Evolutionary conservation across 2,329 filamentous ascomycete genomes (phyloP).

Genomic region (Xylariaceae sp.): DNA sequence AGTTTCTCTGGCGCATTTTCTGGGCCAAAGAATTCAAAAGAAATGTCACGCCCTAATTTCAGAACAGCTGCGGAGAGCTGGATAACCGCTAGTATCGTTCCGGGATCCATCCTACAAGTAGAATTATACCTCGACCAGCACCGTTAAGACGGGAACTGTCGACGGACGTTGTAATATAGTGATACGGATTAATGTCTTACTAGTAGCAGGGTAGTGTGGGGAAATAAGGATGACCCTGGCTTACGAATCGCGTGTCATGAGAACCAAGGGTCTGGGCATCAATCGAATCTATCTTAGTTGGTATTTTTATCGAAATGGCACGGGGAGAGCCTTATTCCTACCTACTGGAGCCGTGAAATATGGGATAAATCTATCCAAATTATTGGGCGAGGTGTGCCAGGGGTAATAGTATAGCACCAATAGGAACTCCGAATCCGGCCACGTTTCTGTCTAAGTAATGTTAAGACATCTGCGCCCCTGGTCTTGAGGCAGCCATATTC

Average conservation of each 20-base stretch:
- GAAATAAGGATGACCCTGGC: conserved; percentile 2
- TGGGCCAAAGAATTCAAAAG: conserved; percentile 29
- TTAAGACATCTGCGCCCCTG: neutral
- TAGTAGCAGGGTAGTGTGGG: conserved; percentile 7
- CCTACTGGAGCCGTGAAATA: too few species aligned
- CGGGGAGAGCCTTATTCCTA: too few species aligned
- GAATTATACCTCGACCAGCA: conserved; percentile 13
- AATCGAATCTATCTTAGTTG: neutral
- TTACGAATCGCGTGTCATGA: conserved; percentile 3
- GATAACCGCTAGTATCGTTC: conserved; percentile 31
- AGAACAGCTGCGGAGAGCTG: conserved; percentile 32
- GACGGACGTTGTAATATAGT: conserved; percentile 19
- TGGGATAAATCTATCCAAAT: neutral
- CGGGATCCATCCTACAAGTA: conserved; percentile 33
- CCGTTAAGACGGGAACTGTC: conserved; percentile 14
- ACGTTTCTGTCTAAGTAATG: conserved; percentile 14
- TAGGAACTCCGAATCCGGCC: conserved; percentile 1
- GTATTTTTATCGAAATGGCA: too few species aligned
- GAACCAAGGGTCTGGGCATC: neutral
- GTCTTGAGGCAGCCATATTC: neutral
- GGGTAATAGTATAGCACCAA: conserved; percentile 12
- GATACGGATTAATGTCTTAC: conserved; percentile 4
- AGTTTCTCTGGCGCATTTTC: conserved; percentile 29
- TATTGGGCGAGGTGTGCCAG: neutral
- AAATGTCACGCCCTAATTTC: conserved; percentile 30